These are phyloP conservation scores for Moringa oleifera DNA, from an alignment of 345 rosid species.

Conservation along the genomic window DNA sequence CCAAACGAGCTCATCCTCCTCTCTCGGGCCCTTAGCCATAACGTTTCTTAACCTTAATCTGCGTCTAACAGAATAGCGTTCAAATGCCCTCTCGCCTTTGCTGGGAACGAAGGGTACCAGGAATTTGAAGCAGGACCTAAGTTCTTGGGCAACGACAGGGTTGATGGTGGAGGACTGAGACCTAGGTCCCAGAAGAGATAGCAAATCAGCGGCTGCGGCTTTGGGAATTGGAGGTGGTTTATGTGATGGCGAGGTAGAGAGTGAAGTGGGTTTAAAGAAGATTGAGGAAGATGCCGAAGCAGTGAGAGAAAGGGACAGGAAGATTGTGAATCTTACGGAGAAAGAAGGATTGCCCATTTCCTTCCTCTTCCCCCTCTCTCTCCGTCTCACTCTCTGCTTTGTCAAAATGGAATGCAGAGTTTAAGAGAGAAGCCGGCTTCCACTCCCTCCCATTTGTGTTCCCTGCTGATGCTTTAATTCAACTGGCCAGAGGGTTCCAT, in stretches of 20 bases:
- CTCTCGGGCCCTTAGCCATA: too few species aligned
- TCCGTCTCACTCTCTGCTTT: too few species aligned
- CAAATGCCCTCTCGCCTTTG: not conserved
- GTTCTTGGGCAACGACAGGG: constrained; percentile 49
- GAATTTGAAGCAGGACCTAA: constrained; percentile 66
- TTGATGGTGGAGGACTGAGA: constrained; percentile 38
- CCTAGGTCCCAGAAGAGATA: constrained; percentile 57
- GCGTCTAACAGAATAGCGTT: constrained; percentile 14
- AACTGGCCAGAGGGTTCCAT: too few species aligned
- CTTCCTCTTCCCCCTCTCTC: too few species aligned
- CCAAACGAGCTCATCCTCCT: constrained; percentile 78
- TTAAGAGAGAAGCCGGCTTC: too few species aligned
- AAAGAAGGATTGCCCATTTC: constrained; percentile 28
- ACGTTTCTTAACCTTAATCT: too few species aligned
- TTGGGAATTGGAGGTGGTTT: constrained; percentile 31
- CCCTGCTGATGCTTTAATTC: too few species aligned
- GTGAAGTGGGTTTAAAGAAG: too few species aligned
- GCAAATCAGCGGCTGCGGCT: constrained; percentile 71
- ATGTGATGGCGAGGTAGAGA: constrained; percentile 12
- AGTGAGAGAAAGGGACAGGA: constrained; percentile 53
- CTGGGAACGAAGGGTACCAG: constrained; percentile 57
- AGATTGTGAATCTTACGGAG: constrained; percentile 38
- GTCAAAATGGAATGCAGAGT: too few species aligned
- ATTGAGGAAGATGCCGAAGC: constrained; percentile 36
- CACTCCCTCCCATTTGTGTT: too few species aligned